A percentile compares a stretch with the other conserved stretches of the same genome.
Evolutionary conservation across 352 stramenopile species (phyloP).

Genomic region (Globisporangium emineosum): DNA sequence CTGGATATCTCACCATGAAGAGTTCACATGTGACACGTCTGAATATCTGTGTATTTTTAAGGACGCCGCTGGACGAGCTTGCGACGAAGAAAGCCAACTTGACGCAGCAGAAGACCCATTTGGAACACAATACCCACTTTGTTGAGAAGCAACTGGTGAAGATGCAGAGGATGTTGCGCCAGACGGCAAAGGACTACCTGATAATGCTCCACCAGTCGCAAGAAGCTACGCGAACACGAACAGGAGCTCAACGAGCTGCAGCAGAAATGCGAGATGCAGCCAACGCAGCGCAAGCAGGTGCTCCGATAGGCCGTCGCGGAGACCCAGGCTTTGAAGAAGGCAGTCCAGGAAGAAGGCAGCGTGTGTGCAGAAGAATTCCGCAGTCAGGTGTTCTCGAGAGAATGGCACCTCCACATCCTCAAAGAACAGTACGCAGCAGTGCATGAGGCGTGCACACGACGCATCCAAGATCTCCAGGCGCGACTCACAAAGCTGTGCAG

Average conservation of each 20-base stretch:
- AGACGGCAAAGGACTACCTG: conserved; percentile 78
- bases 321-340: conserved; percentile 40
- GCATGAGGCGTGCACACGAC: conserved; percentile 61
- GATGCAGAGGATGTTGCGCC: conserved; percentile 49
- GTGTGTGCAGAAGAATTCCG: conserved; percentile 53
- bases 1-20: not conserved
- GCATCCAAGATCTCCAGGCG: conserved; percentile 69
- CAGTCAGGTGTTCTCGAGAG: conserved; percentile 46
- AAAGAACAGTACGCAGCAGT: conserved; percentile 77
- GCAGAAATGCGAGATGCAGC: conserved; percentile 34
- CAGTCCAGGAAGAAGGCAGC: conserved; percentile 51
- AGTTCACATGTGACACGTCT: not conserved
- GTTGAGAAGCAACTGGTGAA: conserved; percentile 54
- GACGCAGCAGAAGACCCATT: conserved; percentile 28
- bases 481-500: conserved; percentile 58
- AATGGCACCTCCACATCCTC: conserved; percentile 69
- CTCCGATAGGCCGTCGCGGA: conserved; percentile 43
- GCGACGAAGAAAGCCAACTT: conserved; percentile 55
- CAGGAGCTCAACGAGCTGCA: conserved; percentile 50
- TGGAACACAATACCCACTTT: conserved; percentile 31
- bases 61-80: conserved; percentile 55
- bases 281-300: conserved; percentile 37
- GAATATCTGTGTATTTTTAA: not conserved
- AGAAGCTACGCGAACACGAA: conserved; percentile 57
- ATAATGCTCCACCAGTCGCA: conserved; percentile 67